Evolutionary conservation across 2,329 filamentous ascomycete species (phyloP).

Genomic region (Venturia asperata): DNA sequence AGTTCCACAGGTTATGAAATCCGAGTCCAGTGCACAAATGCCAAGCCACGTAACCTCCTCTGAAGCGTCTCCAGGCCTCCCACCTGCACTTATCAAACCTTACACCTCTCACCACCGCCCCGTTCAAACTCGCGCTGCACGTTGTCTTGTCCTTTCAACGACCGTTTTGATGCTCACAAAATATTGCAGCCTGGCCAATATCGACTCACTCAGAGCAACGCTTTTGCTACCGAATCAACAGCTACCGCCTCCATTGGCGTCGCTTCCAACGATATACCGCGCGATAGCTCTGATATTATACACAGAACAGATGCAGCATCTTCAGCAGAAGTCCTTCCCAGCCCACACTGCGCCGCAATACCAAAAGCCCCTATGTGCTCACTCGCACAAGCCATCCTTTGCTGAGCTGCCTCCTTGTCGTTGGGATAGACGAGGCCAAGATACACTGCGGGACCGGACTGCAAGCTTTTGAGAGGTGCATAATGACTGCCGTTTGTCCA

Average conservation of each 20-base stretch:
- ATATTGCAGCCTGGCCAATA: constrained; percentile 8
- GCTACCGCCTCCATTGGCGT: not conserved
- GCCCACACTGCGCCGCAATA: constrained; percentile 38
- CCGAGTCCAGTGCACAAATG: too few species aligned
- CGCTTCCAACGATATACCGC: not conserved
- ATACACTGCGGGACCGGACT: constrained; percentile 24
- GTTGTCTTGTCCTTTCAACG: too few species aligned
- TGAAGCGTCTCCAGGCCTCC: too few species aligned
- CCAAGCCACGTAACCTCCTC: too few species aligned
- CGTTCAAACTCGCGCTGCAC: too few species aligned
- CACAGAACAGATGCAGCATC: constrained; percentile 27
- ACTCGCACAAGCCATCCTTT: not conserved
- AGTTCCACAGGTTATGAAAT: too few species aligned
- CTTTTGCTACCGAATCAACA: not conserved
- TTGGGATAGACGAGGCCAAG: constrained; percentile 33
- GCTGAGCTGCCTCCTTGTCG: constrained; percentile 29
- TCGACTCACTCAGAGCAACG: constrained; percentile 20
- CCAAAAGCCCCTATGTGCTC: constrained; percentile 29
- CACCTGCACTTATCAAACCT: too few species aligned
- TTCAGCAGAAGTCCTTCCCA: constrained; percentile 31
- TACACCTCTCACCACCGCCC: too few species aligned
- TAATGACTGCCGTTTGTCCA: constrained; percentile 28
- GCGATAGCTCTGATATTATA: constrained; percentile 18
- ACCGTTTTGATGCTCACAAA: too few species aligned
- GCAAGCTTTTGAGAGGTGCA: constrained; percentile 37